These are phyloP conservation scores for Salicornia ramosissima DNA, from an alignment of 148 eudicot genomes.

Conservation along the genomic window DNA sequence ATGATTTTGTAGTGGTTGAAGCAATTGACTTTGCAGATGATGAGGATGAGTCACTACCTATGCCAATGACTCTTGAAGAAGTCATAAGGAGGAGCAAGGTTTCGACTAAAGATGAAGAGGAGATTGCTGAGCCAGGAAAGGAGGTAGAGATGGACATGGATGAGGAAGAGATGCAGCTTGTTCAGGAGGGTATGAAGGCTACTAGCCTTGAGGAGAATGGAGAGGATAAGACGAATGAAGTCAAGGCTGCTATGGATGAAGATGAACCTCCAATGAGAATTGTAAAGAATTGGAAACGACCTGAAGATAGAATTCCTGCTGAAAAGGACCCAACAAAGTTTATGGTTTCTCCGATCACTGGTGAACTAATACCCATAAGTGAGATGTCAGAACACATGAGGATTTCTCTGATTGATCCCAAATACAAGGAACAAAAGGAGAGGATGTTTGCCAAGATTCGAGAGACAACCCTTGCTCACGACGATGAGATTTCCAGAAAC, in stretches of 20 bases:
- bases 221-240: constrained; percentile 35
- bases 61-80: constrained; percentile 85
- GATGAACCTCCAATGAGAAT: constrained; percentile 77
- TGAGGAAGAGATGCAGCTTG: constrained; percentile 79
- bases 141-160: constrained; percentile 91
- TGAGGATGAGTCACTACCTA: constrained; percentile 71
- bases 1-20: constrained; percentile 77
- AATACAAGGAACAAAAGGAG: constrained; percentile 81
- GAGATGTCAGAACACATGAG: constrained; percentile 92
- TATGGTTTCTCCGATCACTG: constrained; percentile 74
- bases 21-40: constrained; percentile 72
- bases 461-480: constrained; percentile 81
- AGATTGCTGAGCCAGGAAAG: constrained; percentile 61
- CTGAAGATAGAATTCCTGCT: constrained; percentile 65
- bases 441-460: constrained; percentile 87
- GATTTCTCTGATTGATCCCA: constrained; percentile 82
- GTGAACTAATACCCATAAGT: constrained; percentile 59
- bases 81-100: constrained; percentile 80
- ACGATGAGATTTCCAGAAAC: constrained; percentile 72
- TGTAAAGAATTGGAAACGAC: constrained; percentile 79
- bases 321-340: constrained; percentile 66
- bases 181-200: constrained; percentile 77
- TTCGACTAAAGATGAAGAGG: constrained; percentile 54
- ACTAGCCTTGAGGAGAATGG: constrained; percentile 66
- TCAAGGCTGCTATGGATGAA: constrained; percentile 40